Conservation (phyloP, 176 grass and related monocot genomes). For the Tillandsia fasciculata region DNA sequence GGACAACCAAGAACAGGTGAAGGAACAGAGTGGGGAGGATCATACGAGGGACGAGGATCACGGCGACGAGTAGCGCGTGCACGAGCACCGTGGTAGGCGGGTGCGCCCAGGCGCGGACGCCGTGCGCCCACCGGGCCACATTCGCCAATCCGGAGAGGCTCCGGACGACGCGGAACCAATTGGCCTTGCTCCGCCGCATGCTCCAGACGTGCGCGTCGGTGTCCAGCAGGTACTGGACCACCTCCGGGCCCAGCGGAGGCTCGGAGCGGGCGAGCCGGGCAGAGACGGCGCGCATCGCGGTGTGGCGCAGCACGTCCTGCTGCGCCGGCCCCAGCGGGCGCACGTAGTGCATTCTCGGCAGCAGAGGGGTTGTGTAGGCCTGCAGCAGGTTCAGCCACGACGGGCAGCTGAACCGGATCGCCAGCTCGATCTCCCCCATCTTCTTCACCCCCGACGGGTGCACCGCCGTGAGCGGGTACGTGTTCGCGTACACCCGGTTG, state of each 20-base stretch:
- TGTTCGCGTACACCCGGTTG: constrained; percentile 60
- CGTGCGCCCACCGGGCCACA: constrained; percentile 43
- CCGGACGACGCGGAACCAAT: constrained; percentile 85
- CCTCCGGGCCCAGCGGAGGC: constrained; percentile 91
- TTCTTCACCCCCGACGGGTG: constrained; percentile 75
- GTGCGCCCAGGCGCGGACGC: constrained; percentile 62
- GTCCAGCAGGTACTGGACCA: constrained; percentile 89
- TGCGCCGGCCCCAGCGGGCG: constrained; percentile 57
- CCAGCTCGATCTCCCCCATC: constrained; percentile 96
- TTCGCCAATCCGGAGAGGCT: constrained; percentile 57
- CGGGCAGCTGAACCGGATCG: constrained; percentile 84
- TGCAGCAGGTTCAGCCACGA: constrained; percentile 84
- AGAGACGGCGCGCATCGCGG: constrained; percentile 88
- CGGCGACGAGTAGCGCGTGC: constrained; percentile 60
- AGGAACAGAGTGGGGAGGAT: constrained; percentile 69
- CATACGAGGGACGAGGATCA: constrained; percentile 85
- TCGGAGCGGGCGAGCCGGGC: constrained; percentile 71
- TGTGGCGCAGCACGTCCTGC: constrained; percentile 92
- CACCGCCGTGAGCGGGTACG: constrained; percentile 60
- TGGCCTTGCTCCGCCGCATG: constrained; percentile 93
- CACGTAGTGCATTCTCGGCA: constrained; percentile 96
- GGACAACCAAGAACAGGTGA: constrained; percentile 70
- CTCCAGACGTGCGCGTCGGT: constrained; percentile 86
- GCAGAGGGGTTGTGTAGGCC: constrained; percentile 67
- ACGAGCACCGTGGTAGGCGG: constrained; percentile 69